Conservation (phyloP, 2,329 filamentous ascomycete species). For the Epicoccum sorghinum region DNA sequence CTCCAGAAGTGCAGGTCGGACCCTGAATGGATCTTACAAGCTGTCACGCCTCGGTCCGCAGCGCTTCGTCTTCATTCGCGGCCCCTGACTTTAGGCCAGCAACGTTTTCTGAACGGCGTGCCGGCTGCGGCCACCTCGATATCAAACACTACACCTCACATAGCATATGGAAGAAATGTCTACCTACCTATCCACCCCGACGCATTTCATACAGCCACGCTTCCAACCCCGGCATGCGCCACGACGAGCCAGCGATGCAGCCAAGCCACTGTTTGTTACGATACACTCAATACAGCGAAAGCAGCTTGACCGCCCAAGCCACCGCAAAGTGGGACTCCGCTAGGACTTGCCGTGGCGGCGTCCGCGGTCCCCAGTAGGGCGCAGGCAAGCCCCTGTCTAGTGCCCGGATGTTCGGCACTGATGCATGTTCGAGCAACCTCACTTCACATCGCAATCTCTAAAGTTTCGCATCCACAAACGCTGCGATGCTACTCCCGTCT, state of each 20-base stretch:
- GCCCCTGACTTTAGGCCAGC: slow-evolving; percentile 6
- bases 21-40: background rate
- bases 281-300: background rate
- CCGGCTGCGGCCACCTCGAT: slow-evolving; percentile 6
- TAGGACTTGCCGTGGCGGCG: slow-evolving; percentile 5
- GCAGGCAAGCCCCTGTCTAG: slow-evolving; percentile 4
- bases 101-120: background rate
- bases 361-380: slow-evolving; percentile 10
- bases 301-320: slow-evolving; percentile 3
- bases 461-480: background rate
- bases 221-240: background rate
- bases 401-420: slow-evolving; percentile 9
- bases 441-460: slow-evolving; percentile 10
- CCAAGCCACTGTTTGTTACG: background rate
- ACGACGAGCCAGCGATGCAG: background rate
- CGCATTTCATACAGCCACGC: too few relatives aligned
- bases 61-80: background rate
- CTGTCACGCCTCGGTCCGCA: slow-evolving; percentile 14
- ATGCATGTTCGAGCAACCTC: slow-evolving; percentile 10
- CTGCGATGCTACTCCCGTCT: too few relatives aligned
- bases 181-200: too few relatives aligned
- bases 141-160: background rate
- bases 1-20: background rate
- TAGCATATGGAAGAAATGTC: too few relatives aligned
- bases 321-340: background rate